These are phyloP conservation scores for Mytilinidion resinicola DNA, from an alignment of 495 filamentous ascomycete genomes.

Conservation along the genomic window DNA sequence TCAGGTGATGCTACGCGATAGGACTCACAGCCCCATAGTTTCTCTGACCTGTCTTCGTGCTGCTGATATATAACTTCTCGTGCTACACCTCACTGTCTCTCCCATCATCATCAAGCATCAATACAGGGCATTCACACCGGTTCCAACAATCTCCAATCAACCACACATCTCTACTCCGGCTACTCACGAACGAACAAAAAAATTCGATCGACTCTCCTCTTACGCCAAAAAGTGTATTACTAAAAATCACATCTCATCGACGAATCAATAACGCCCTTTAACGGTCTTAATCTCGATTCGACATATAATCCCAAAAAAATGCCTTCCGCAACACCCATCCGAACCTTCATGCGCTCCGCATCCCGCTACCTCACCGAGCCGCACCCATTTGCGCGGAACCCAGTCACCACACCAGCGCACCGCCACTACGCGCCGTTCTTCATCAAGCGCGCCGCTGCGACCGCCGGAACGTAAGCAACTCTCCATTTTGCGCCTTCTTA, in stretches of 20 bases:
- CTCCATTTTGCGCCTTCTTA: neutral
- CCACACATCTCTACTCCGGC: no score
- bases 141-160: no score
- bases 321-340: conserved; percentile 11
- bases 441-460: neutral
- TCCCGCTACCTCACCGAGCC: conserved; percentile 19
- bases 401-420: conserved; percentile 6
- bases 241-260: neutral
- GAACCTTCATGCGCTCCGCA: conserved; percentile 15
- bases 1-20: no score
- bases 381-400: conserved; percentile 13
- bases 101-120: no score
- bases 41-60: no score
- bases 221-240: no score
- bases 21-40: no score
- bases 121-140: no score
- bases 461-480: conserved; percentile 4
- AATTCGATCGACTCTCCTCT: no score
- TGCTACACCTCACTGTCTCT: no score
- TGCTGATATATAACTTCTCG: no score
- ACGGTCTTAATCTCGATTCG: neutral
- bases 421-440: neutral
- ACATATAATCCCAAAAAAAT: conserved; percentile 6
- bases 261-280: neutral
- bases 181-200: no score